These are phyloP conservation scores for Melampsora medusae DNA, from an alignment of 1,284 basidiomycete genomes.

Conservation along the genomic window DNA sequence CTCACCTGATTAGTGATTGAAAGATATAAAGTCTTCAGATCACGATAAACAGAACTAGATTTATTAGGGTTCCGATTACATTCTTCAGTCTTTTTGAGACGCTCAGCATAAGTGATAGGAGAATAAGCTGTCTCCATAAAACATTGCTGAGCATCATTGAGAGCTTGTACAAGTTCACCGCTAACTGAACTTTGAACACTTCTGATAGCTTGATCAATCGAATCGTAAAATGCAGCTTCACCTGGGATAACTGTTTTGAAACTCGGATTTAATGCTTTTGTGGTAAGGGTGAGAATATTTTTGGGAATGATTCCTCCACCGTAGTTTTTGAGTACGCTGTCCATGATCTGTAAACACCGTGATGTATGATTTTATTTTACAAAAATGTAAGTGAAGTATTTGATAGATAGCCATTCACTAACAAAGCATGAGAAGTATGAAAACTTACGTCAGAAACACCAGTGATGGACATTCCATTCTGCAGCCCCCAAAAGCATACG, in stretches of 20 bases:
- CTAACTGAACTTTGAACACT: conserved; percentile 36
- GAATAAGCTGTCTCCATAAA: conserved; percentile 19
- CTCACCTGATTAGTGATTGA: conserved; percentile 35
- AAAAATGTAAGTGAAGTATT: not conserved
- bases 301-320: conserved; percentile 32
- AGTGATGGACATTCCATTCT: conserved; percentile 41
- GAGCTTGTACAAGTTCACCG: conserved; percentile 31
- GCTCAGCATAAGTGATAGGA: conserved; percentile 13
- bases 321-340: conserved; percentile 35
- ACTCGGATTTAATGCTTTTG: conserved; percentile 22
- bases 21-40: conserved; percentile 37
- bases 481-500: no score
- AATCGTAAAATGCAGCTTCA: conserved; percentile 15
- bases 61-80: conserved; percentile 17
- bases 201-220: conserved; percentile 22
- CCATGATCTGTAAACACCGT: conserved; percentile 21
- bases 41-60: conserved; percentile 26
- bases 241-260: conserved; percentile 38
- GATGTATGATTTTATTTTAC: not conserved
- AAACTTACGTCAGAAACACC: conserved; percentile 37
- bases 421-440: not conserved
- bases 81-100: conserved; percentile 9
- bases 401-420: not conserved
- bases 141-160: conserved; percentile 38
- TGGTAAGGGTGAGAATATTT: conserved; percentile 24